Conservation (phyloP, 441 rosid species). For the Euphorbia celastroides region DNA sequence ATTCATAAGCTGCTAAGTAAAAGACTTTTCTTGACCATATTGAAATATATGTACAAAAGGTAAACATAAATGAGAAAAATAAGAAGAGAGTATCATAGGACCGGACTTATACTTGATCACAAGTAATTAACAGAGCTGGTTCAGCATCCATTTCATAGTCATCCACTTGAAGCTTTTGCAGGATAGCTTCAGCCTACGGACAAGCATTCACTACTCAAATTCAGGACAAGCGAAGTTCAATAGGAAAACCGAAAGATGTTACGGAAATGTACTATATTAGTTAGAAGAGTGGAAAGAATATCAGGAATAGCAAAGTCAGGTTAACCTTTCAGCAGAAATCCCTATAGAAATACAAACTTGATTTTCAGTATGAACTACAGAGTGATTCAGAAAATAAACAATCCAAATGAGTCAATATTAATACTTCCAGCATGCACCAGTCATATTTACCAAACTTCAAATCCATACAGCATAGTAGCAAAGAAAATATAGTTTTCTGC, state of each 20-base stretch:
- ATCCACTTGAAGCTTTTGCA: constrained; percentile 44
- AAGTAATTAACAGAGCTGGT: constrained; percentile 59
- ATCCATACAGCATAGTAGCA: constrained; percentile 2
- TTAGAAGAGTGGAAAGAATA: not conserved
- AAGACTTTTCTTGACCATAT: not conserved
- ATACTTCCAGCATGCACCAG: constrained; percentile 1
- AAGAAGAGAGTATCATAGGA: constrained; percentile 12
- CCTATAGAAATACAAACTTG: not conserved
- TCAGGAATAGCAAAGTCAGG: not conserved
- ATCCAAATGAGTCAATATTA: constrained; percentile 8
- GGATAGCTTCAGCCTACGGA: constrained; percentile 82
- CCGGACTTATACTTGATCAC: constrained; percentile 70
- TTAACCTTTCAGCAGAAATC: not conserved
- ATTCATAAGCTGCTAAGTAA: not conserved
- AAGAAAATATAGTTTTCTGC: not conserved
- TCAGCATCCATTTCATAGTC: constrained; percentile 48
- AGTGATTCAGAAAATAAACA: not conserved
- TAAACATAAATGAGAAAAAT: constrained; percentile 11
- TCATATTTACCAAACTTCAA: constrained; percentile 9
- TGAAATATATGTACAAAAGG: not conserved
- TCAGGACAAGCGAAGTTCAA: constrained; percentile 20
- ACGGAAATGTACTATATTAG: not conserved
- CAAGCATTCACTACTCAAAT: constrained; percentile 24
- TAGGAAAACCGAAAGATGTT: constrained; percentile 14
- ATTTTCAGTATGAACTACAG: not conserved